Evolutionary conservation across 2,329 filamentous ascomycete genomes (phyloP).

Genomic region (Fusarium sp.): DNA sequence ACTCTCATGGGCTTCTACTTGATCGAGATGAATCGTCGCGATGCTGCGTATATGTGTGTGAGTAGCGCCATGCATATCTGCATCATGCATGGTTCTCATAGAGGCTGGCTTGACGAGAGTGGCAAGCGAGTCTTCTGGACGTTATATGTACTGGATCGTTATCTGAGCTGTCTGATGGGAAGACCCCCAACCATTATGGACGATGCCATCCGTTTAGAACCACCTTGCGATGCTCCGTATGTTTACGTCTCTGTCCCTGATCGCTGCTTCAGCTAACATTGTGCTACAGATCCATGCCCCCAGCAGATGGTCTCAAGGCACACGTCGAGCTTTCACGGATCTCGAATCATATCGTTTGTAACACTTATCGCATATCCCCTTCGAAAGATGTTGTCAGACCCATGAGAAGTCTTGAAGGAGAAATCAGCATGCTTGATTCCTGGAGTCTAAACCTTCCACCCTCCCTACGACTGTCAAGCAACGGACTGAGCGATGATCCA

Average conservation of each 20-base stretch:
- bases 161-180: slow-evolving; percentile 62
- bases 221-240: slow-evolving; percentile 57
- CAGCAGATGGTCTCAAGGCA: slow-evolving; percentile 57
- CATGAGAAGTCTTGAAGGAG: slow-evolving; percentile 53
- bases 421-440: slow-evolving; percentile 55
- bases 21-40: slow-evolving; percentile 61
- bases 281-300: slow-evolving; percentile 55
- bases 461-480: slow-evolving; percentile 52
- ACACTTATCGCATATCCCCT: slow-evolving; percentile 58
- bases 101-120: slow-evolving; percentile 57
- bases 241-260: slow-evolving; percentile 35
- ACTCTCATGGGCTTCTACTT: slow-evolving; percentile 62
- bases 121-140: slow-evolving; percentile 64
- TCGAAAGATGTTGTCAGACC: slow-evolving; percentile 43
- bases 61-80: slow-evolving; percentile 61
- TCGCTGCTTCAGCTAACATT: background rate
- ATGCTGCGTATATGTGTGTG: slow-evolving; percentile 61
- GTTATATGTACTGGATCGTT: slow-evolving; percentile 63
- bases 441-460: slow-evolving; percentile 56
- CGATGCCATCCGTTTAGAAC: slow-evolving; percentile 58
- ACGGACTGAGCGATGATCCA: slow-evolving; percentile 54
- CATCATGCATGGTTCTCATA: slow-evolving; percentile 61
- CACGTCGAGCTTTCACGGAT: slow-evolving; percentile 61
- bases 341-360: slow-evolving; percentile 61
- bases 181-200: slow-evolving; percentile 60